phyloP scores from a whole-genome alignment of 352 stramenopile species.

The Achlya hypogyna region DNA sequence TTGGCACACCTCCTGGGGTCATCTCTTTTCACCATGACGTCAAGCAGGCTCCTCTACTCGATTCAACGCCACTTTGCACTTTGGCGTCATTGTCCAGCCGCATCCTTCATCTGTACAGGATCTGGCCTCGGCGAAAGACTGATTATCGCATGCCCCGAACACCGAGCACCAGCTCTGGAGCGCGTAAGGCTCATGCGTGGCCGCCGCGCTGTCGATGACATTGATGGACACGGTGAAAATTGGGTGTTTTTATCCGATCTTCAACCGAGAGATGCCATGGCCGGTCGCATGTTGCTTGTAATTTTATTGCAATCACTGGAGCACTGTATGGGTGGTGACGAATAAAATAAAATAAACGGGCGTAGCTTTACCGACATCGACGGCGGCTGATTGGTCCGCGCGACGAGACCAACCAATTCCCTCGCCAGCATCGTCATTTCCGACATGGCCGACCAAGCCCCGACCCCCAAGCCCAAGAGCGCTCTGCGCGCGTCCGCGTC shows the following conservation, averaged over 20 bases:
- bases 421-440: neutral
- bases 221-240: too few species aligned
- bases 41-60: too few species aligned
- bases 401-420: conserved; percentile 6
- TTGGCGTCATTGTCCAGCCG: too few species aligned
- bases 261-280: neutral
- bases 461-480: conserved; percentile 5
- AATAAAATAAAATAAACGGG: neutral
- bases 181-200: too few species aligned
- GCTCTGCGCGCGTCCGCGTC: conserved; percentile 10
- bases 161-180: too few species aligned
- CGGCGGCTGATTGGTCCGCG: neutral
- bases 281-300: neutral
- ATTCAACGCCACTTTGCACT: too few species aligned
- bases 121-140: too few species aligned
- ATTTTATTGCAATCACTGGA: neutral
- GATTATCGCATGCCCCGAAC: too few species aligned
- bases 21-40: too few species aligned
- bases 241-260: neutral
- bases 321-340: neutral
- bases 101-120: too few species aligned
- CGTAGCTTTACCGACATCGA: neutral
- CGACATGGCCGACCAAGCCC: neutral
- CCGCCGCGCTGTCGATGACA: too few species aligned
- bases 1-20: too few species aligned